These are phyloP conservation scores for Aspergillus steynii DNA, from an alignment of 495 filamentous ascomycete genomes.

Conservation along the genomic window DNA sequence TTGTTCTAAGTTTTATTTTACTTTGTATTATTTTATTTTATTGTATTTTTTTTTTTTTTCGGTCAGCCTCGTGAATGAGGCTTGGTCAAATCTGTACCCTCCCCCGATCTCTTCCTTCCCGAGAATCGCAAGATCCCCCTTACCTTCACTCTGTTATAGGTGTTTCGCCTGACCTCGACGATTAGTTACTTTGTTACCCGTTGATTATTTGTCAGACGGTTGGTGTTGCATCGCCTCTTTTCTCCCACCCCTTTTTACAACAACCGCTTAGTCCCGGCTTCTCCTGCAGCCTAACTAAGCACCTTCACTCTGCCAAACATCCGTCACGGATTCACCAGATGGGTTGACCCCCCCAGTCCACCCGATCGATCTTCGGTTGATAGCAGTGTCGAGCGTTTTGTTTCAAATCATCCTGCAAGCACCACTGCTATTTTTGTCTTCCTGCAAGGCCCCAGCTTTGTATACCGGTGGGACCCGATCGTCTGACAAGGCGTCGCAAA, in stretches of 20 bases:
- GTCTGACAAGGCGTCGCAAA: conserved; percentile 28
- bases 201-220: conserved; percentile 14
- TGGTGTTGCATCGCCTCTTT: conserved; percentile 13
- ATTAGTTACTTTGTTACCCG: conserved; percentile 3
- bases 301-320: conserved; percentile 17
- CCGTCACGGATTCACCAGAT: conserved; percentile 22
- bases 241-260: conserved; percentile 10
- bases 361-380: conserved; percentile 11
- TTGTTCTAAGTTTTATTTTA: conserved; percentile 6
- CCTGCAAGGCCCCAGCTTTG: conserved; percentile 14
- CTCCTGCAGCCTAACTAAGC: conserved; percentile 22
- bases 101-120: conserved; percentile 1
- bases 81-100: conserved; percentile 3
- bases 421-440: conserved; percentile 29
- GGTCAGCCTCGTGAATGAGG: conserved; percentile 3
- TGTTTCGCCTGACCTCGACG: conserved; percentile 3
- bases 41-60: background rate
- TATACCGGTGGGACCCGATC: conserved; percentile 9
- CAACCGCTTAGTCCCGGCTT: conserved; percentile 12
- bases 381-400: conserved; percentile 10
- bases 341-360: conserved; percentile 15
- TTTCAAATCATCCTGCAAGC: conserved; percentile 17
- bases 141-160: conserved; percentile 10
- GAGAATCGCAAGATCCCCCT: conserved; percentile 4
- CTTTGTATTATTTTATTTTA: background rate